phyloP scores from a whole-genome alignment of 345 rosid genomes.

The Kernera saxatilis region DNA sequence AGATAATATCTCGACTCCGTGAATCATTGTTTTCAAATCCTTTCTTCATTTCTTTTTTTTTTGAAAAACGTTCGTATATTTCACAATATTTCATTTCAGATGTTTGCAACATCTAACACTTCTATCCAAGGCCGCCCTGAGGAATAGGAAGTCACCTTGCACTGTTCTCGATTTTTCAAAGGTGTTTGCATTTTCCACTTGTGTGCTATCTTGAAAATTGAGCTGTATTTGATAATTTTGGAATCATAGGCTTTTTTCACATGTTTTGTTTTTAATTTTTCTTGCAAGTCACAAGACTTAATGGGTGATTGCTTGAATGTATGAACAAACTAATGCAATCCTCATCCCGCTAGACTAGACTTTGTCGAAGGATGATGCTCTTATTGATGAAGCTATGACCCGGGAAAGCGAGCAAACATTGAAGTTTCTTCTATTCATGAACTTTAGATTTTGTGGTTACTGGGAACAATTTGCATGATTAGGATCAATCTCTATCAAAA shows the following conservation, averaged over 20 bases:
- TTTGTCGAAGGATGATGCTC: constrained; percentile 78
- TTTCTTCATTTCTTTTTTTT: no score
- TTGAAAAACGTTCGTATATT: no score
- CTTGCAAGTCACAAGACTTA: constrained; percentile 2
- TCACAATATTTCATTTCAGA: no score
- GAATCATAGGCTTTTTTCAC: neutral
- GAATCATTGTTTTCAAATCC: no score
- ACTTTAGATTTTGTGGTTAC: constrained; percentile 6
- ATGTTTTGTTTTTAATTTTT: neutral
- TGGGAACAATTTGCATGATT: neutral
- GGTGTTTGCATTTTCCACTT: constrained; percentile 40
- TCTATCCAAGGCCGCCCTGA: no score
- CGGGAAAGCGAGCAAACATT: constrained; percentile 67
- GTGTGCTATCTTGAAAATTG: neutral
- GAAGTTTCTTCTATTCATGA: constrained; percentile 87
- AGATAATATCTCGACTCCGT: no score
- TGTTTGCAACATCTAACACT: no score
- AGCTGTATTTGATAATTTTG: neutral
- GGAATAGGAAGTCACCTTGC: constrained; percentile 70
- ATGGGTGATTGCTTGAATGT: constrained; percentile 1
- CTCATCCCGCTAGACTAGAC: constrained; percentile 73
- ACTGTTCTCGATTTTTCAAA: constrained; percentile 71
- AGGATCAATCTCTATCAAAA: neutral
- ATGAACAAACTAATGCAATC: constrained; percentile 64
- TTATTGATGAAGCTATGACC: constrained; percentile 75